Conservation (phyloP, 148 eudicot species). For the Rhododendron vialii region DNA sequence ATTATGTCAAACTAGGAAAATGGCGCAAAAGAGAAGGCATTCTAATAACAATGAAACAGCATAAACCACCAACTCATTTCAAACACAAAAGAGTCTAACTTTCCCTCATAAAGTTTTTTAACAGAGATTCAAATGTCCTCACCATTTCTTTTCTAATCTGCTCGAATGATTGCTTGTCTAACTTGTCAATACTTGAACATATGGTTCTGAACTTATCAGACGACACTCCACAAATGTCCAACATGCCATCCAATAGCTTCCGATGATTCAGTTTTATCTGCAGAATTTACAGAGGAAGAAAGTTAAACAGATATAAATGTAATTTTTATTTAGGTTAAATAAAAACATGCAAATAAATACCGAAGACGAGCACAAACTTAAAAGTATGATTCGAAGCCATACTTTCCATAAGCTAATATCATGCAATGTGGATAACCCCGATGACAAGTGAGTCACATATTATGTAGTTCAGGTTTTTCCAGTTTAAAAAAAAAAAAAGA, state of each 20-base stretch:
- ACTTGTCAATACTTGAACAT: slow-evolving; percentile 96
- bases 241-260: slow-evolving; percentile 89
- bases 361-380: neutral
- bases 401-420: neutral
- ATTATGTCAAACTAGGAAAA: neutral
- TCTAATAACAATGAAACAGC: neutral
- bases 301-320: neutral
- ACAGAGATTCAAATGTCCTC: neutral
- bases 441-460: neutral
- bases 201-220: slow-evolving; percentile 84
- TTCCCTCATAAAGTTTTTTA: neutral
- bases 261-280: slow-evolving; percentile 95
- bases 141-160: slow-evolving; percentile 93
- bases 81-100: neutral
- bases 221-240: slow-evolving; percentile 93
- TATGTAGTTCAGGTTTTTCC: neutral
- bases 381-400: neutral
- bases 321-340: neutral
- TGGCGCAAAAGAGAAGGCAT: neutral
- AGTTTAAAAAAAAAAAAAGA: neutral
- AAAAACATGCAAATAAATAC: neutral
- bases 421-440: neutral
- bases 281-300: slow-evolving; percentile 8
- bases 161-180: slow-evolving; percentile 92
- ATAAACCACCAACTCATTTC: neutral